Evolutionary conservation across 768 basidiomycete genomes (phyloP).

Genomic region (Pisolithus microcarpus): DNA sequence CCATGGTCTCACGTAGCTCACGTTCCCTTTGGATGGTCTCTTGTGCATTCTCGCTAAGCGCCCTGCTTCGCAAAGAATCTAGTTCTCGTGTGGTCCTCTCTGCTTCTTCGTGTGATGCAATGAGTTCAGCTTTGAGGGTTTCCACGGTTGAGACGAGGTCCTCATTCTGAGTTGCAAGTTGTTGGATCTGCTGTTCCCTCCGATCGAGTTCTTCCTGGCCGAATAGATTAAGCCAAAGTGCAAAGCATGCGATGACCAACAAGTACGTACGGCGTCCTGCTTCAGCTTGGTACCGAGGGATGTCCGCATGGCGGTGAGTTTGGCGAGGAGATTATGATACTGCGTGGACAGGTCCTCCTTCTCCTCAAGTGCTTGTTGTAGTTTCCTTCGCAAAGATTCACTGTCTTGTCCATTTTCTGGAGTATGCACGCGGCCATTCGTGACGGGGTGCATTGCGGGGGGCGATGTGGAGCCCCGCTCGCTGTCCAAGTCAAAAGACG

Average conservation of each 20-base stretch:
- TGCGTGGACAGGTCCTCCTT: slow-evolving; percentile 83
- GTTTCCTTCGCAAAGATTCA: slow-evolving; percentile 61
- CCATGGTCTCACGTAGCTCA: slow-evolving; percentile 72
- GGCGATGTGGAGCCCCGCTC: slow-evolving; percentile 25
- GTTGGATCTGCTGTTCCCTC: slow-evolving; percentile 75
- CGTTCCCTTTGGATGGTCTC: slow-evolving; percentile 68
- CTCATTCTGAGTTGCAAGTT: slow-evolving; percentile 70
- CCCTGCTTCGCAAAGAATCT: slow-evolving; percentile 55
- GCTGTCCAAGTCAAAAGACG: slow-evolving; percentile 39
- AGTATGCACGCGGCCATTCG: slow-evolving; percentile 30
- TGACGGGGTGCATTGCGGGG: slow-evolving; percentile 4
- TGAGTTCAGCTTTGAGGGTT: slow-evolving; percentile 75
- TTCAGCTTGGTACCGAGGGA: slow-evolving; percentile 90
- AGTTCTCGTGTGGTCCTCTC: slow-evolving; percentile 66
- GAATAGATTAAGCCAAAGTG: background rate
- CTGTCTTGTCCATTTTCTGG: slow-evolving; percentile 36
- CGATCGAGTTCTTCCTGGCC: slow-evolving; percentile 95
- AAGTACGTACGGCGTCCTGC: slow-evolving; percentile 82
- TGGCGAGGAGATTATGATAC: slow-evolving; percentile 79
- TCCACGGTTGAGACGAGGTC: slow-evolving; percentile 65
- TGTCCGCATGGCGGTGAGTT: slow-evolving; percentile 88
- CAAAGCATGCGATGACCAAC: background rate
- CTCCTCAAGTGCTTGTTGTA: slow-evolving; percentile 71
- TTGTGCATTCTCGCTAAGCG: slow-evolving; percentile 60
- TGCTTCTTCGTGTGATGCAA: slow-evolving; percentile 67